Evolutionary conservation across 2,329 filamentous ascomycete species (phyloP).

Genomic region (Echinosphaeria canescens): DNA sequence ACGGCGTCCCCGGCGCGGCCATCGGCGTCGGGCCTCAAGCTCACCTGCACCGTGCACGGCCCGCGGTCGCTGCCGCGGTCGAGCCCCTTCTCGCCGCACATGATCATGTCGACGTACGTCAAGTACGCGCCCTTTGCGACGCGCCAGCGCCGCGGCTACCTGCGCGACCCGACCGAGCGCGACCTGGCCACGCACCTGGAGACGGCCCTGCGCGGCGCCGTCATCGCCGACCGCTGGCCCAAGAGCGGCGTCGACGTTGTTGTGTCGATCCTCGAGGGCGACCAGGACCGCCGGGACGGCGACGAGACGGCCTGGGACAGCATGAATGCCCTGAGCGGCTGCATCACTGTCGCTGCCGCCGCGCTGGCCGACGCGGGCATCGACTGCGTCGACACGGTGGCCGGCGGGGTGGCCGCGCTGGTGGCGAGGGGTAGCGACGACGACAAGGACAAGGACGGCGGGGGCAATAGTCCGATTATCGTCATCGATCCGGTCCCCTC

Average conservation of each 20-base stretch:
- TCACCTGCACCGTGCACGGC: constrained; percentile 84
- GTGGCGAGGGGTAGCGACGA: no score
- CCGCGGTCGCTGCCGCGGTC: constrained; percentile 78
- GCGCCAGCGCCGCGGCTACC: constrained; percentile 59
- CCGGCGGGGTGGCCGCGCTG: constrained; percentile 73
- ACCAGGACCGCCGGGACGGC: constrained; percentile 45
- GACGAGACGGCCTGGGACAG: constrained; percentile 62
- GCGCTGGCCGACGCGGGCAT: constrained; percentile 90
- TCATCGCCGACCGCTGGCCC: constrained; percentile 93
- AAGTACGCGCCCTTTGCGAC: constrained; percentile 95
- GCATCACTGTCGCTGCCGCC: constrained; percentile 82
- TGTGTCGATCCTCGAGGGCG: constrained; percentile 80
- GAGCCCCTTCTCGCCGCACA: constrained; percentile 77
- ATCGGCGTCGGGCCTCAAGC: constrained; percentile 45
- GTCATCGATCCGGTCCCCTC: constrained; percentile 67
- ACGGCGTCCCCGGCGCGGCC: constrained; percentile 15
- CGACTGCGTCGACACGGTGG: constrained; percentile 79
- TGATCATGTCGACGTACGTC: constrained; percentile 80
- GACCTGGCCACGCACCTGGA: constrained; percentile 85
- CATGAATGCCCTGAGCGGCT: constrained; percentile 82
- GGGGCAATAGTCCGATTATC: constrained; percentile 15
- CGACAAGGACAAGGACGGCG: constrained; percentile 10
- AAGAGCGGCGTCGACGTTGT: constrained; percentile 95
- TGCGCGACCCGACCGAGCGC: constrained; percentile 68
- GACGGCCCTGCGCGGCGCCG: constrained; percentile 68